phyloP scores from a whole-genome alignment of 768 basidiomycete species.

The Agrocybe praecox region DNA sequence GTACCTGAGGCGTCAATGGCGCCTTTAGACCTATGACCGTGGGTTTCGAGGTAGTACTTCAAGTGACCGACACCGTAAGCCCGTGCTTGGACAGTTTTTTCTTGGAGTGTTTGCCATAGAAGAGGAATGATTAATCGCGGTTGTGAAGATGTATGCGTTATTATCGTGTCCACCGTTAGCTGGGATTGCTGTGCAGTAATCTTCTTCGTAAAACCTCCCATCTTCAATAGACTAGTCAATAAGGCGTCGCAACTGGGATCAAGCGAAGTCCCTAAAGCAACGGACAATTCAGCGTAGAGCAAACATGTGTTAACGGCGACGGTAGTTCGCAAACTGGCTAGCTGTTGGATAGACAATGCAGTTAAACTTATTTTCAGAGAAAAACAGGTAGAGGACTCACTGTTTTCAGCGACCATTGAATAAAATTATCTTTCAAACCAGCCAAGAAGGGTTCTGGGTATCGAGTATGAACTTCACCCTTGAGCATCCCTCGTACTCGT shows the following conservation, averaged over 20 bases:
- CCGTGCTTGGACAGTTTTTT: constrained; percentile 82
- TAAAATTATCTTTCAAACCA: constrained; percentile 75
- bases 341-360: constrained; percentile 42
- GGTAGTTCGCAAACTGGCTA: constrained; percentile 89
- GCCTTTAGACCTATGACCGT: constrained; percentile 63
- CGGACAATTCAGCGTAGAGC: constrained; percentile 75
- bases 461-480: constrained; percentile 77
- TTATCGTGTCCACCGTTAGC: constrained; percentile 62
- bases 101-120: constrained; percentile 68
- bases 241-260: constrained; percentile 83
- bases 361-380: not conserved
- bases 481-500: constrained; percentile 87
- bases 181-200: constrained; percentile 88
- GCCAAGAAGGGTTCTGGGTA: constrained; percentile 76
- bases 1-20: constrained; percentile 71
- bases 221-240: constrained; percentile 75
- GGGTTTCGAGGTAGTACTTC: constrained; percentile 72
- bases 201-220: constrained; percentile 93
- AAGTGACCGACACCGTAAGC: constrained; percentile 69
- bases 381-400: constrained; percentile 43
- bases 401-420: constrained; percentile 83
- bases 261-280: constrained; percentile 62
- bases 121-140: constrained; percentile 71
- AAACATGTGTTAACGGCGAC: constrained; percentile 78
- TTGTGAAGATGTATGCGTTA: constrained; percentile 69